A percentile compares a stretch with the other conserved stretches of the same genome.
Conservation (phyloP, 345 rosid species). For the Trapa incisa region DNA sequence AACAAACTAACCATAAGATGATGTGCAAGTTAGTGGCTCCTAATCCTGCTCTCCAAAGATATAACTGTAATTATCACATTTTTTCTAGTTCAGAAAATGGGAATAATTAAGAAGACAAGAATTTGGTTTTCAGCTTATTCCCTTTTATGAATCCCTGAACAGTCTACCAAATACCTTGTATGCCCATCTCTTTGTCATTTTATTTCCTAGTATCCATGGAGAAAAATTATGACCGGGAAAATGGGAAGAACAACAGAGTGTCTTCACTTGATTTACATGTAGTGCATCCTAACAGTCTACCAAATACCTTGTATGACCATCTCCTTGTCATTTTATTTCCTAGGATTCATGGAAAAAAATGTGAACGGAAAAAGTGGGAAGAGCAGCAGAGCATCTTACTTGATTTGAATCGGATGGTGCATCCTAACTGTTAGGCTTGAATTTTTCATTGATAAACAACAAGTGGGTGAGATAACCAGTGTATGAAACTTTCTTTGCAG, state of each 20-base stretch:
- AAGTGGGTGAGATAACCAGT: neutral
- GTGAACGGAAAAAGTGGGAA: neutral
- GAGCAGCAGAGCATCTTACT: neutral
- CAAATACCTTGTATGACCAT: neutral
- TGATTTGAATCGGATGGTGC: neutral
- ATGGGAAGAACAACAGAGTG: neutral
- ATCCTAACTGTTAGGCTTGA: neutral
- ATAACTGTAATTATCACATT: neutral
- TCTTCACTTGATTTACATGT: neutral
- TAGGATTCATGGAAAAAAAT: neutral
- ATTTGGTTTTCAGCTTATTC: neutral
- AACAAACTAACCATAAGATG: neutral
- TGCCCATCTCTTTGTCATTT: neutral
- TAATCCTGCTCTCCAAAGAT: neutral
- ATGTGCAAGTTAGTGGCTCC: neutral
- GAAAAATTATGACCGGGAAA: neutral
- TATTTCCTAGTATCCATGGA: neutral
- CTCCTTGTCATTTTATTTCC: neutral
- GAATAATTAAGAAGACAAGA: neutral
- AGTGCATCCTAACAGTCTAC: neutral
- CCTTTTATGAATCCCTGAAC: neutral
- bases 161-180: neutral
- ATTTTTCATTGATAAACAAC: neutral
- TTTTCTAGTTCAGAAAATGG: neutral
- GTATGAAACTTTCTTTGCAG: neutral